Evolutionary conservation across 2,329 filamentous ascomycete genomes (phyloP).

Genomic region (Penicillium fuscoglaucum): DNA sequence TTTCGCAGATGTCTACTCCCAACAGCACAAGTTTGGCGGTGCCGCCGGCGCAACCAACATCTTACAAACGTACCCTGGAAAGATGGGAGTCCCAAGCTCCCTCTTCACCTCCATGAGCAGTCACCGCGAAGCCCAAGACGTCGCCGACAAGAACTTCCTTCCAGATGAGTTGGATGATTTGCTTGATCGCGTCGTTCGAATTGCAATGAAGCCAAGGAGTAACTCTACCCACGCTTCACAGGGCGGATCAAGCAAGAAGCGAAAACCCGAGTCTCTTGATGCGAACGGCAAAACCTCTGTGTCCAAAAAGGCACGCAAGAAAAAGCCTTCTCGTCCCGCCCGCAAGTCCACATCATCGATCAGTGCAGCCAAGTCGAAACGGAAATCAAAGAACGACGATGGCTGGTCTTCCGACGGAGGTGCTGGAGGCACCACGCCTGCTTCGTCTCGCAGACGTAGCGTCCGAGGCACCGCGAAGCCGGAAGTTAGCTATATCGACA

Average conservation of each 20-base stretch:
- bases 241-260: conserved; percentile 37
- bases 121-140: conserved; percentile 76
- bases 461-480: conserved; percentile 37
- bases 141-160: conserved; percentile 82
- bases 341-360: conserved; percentile 38
- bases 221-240: conserved; percentile 26
- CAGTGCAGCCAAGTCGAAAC: conserved; percentile 35
- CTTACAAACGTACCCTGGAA: conserved; percentile 78
- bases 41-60: conserved; percentile 48
- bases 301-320: conserved; percentile 37
- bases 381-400: conserved; percentile 42
- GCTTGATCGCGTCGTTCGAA: conserved; percentile 75
- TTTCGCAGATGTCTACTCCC: conserved; percentile 83
- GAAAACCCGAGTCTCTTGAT: conserved; percentile 42
- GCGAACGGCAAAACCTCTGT: conserved; percentile 25
- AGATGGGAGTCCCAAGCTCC: conserved; percentile 75
- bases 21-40: conserved; percentile 55
- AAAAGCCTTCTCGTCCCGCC: conserved; percentile 25
- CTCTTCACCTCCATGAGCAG: conserved; percentile 74
- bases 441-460: conserved; percentile 42
- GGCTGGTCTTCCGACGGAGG: conserved; percentile 46
- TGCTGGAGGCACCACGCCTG: conserved; percentile 37
- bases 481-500: conserved; percentile 47
- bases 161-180: conserved; percentile 73
- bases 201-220: conserved; percentile 61